Percentiles rank a stretch among this genome's conserved stretches.
Conservation (phyloP, 352 stramenopile genomes). For the Globisporangium middletonii region DNA sequence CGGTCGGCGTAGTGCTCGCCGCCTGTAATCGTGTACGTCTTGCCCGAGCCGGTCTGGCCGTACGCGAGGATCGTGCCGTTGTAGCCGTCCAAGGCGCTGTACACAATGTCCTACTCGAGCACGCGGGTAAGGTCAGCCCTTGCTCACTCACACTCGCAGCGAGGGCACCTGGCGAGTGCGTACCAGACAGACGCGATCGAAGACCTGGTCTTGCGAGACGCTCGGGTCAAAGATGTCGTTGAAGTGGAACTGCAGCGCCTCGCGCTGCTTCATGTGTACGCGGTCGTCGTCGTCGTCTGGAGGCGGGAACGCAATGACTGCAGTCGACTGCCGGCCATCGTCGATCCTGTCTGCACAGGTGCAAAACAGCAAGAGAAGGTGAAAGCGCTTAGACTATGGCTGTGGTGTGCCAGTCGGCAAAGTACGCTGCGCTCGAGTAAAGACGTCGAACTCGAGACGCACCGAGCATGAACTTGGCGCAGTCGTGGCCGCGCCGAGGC, state of each 20-base stretch:
- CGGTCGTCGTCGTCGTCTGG: constrained; percentile 47
- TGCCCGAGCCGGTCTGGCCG: constrained; percentile 62
- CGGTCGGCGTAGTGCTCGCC: constrained; percentile 92
- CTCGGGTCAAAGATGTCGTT: constrained; percentile 60
- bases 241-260: constrained; percentile 67
- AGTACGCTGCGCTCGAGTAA: no score
- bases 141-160: neutral
- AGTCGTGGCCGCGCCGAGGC: constrained; percentile 43
- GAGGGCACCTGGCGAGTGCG: neutral
- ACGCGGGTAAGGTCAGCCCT: neutral
- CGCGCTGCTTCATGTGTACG: constrained; percentile 64
- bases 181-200: constrained; percentile 59
- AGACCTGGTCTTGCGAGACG: constrained; percentile 65
- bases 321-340: constrained; percentile 29
- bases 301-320: constrained; percentile 56
- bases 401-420: neutral
- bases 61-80: constrained; percentile 75
- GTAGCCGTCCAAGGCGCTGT: constrained; percentile 61
- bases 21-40: constrained; percentile 78
- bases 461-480: constrained; percentile 60
- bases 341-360: constrained; percentile 35
- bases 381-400: no score
- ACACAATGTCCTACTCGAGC: constrained; percentile 49
- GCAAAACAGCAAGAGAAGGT: neutral
- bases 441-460: neutral